These are phyloP conservation scores for Ophiostoma sp. DNA, from an alignment of 2,329 filamentous ascomycete species.

Conservation along the genomic window DNA sequence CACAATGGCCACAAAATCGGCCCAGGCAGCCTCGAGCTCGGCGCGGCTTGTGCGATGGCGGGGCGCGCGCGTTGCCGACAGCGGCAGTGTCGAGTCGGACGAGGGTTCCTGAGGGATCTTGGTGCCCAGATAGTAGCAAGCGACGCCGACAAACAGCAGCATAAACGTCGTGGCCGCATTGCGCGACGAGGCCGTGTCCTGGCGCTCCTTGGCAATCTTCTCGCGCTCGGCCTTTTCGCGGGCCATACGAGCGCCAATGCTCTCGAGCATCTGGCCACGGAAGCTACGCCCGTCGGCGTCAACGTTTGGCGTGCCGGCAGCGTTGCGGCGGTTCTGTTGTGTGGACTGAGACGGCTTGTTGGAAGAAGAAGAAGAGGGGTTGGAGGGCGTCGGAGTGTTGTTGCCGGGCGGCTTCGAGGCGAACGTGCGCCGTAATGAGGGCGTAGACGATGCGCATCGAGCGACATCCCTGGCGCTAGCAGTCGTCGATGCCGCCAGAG, in stretches of 20 bases:
- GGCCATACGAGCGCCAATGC: slow-evolving; percentile 50
- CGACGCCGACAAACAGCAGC: slow-evolving; percentile 52
- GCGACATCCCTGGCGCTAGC: not conserved
- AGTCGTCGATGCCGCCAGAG: not conserved
- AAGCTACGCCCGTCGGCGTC: slow-evolving; percentile 40
- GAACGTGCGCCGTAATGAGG: slow-evolving; percentile 18
- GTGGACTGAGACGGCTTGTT: not conserved
- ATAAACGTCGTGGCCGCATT: slow-evolving; percentile 51
- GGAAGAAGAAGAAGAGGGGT: not conserved
- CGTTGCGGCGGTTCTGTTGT: not conserved
- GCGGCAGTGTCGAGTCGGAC: slow-evolving; percentile 59
- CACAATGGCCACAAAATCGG: slow-evolving; percentile 65
- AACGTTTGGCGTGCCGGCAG: not conserved
- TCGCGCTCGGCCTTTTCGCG: slow-evolving; percentile 51
- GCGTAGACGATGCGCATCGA: not conserved
- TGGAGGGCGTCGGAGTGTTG: not conserved
- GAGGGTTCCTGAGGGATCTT: slow-evolving; percentile 53
- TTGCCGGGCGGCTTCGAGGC: slow-evolving; percentile 27
- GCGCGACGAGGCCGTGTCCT: slow-evolving; percentile 42
- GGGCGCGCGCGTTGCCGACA: slow-evolving; percentile 52
- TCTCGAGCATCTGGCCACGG: slow-evolving; percentile 56
- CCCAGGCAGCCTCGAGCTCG: slow-evolving; percentile 68
- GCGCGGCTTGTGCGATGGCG: slow-evolving; percentile 59
- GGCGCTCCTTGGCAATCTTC: slow-evolving; percentile 44
- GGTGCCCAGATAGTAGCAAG: slow-evolving; percentile 61